phyloP scores from a whole-genome alignment of 2,329 filamentous ascomycete genomes.

The Teratosphaeria epicoccoides region DNA sequence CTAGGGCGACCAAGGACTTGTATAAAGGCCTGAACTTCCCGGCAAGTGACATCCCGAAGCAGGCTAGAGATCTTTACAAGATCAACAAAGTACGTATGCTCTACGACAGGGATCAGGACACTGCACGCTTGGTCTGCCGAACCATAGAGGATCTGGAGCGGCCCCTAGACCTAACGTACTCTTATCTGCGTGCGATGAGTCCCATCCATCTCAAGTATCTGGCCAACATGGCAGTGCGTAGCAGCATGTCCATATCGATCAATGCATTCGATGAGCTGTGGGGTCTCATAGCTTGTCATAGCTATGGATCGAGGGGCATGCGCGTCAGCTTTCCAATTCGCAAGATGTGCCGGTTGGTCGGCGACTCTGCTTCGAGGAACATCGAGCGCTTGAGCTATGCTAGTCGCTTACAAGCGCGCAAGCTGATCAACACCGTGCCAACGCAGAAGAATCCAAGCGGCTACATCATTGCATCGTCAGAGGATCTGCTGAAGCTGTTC shows the following conservation, averaged over 20 bases:
- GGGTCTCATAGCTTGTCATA: constrained; percentile 80
- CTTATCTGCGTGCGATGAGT: constrained; percentile 80
- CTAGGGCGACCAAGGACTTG: constrained; percentile 64
- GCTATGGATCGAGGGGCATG: constrained; percentile 69
- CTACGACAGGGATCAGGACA: constrained; percentile 73
- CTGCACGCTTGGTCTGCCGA: constrained; percentile 71
- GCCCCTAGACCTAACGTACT: constrained; percentile 73
- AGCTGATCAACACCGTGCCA: constrained; percentile 76
- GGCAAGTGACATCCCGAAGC: constrained; percentile 74
- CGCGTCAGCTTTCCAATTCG: constrained; percentile 84
- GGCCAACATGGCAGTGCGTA: constrained; percentile 79
- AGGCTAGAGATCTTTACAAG: constrained; percentile 80
- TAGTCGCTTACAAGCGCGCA: constrained; percentile 71
- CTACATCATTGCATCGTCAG: constrained; percentile 81
- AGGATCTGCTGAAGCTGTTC: constrained; percentile 73
- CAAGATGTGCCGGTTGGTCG: constrained; percentile 82
- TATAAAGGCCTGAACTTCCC: constrained; percentile 85
- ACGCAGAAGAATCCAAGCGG: constrained; percentile 74
- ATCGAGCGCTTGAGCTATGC: constrained; percentile 82
- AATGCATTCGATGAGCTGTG: constrained; percentile 77
- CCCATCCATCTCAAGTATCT: constrained; percentile 84
- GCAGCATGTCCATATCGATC: constrained; percentile 89
- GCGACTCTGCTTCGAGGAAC: constrained; percentile 75
- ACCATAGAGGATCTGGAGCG: constrained; percentile 60
- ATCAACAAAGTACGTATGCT: constrained; percentile 80